A percentile compares a stretch with the other conserved stretches of the same genome.
Conservation (phyloP, 108 stramenopile species). For the Cyclostephanos tholiformis region DNA sequence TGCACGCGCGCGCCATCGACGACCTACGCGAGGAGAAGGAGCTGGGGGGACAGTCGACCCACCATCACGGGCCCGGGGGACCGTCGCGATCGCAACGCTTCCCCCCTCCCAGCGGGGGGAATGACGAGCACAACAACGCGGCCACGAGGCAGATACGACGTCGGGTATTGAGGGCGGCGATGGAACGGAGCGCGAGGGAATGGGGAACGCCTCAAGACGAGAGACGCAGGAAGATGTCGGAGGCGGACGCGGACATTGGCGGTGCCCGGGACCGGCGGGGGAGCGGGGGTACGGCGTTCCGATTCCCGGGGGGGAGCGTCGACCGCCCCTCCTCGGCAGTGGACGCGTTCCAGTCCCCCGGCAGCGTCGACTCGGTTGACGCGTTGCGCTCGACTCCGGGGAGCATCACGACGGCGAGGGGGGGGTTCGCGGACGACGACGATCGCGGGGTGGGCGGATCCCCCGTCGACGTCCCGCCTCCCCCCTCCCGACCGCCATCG, state of each 20-base stretch:
- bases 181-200: conserved; percentile 32
- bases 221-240: conserved; percentile 26
- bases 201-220: conserved; percentile 27
- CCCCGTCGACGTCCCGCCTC: conserved; percentile 6
- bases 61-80: not conserved
- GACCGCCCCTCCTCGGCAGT: no score
- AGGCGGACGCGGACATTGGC: conserved; percentile 40
- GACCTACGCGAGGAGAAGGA: conserved; percentile 25
- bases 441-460: not conserved
- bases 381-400: not conserved
- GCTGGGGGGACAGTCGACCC: not conserved
- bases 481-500: conserved; percentile 29
- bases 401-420: not conserved
- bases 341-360: not conserved
- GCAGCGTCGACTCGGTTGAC: not conserved
- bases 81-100: no score
- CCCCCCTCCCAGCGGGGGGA: conserved; percentile 3
- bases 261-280: conserved; percentile 12
- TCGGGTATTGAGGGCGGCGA: conserved; percentile 30
- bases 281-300: not conserved
- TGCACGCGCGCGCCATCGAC: conserved; percentile 47
- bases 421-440: no score
- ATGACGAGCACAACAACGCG: conserved; percentile 44
- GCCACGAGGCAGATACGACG: conserved; percentile 43
- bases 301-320: not conserved